Conservation (phyloP, 2,329 filamentous ascomycete species). For the Zymoseptoria passerinii region DNA sequence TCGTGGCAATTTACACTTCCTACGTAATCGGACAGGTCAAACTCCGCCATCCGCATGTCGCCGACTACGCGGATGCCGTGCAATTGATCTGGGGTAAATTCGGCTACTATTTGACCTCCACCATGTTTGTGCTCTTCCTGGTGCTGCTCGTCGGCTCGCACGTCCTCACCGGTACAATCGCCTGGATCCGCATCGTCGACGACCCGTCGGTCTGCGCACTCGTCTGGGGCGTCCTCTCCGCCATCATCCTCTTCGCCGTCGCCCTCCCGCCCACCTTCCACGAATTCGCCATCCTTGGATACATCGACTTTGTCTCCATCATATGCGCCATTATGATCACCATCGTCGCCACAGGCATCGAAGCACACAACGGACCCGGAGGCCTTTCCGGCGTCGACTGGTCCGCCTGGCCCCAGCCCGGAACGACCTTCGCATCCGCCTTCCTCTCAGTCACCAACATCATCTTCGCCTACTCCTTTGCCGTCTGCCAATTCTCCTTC, state of each 20-base stretch:
- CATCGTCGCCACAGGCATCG: constrained; percentile 29
- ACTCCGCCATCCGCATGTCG: constrained; percentile 38
- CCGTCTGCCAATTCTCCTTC: constrained; percentile 57
- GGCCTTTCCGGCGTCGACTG: constrained; percentile 28
- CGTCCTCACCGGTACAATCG: constrained; percentile 39
- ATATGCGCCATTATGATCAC: constrained; percentile 30
- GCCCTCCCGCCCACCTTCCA: constrained; percentile 31
- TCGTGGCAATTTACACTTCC: constrained; percentile 54
- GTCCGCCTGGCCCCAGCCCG: constrained; percentile 29
- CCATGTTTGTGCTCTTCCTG: constrained; percentile 38
- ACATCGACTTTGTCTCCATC: constrained; percentile 32
- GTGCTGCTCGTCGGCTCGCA: constrained; percentile 38
- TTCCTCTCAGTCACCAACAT: constrained; percentile 63
- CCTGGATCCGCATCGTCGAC: constrained; percentile 36
- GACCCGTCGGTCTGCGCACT: constrained; percentile 33
- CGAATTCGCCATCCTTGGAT: constrained; percentile 30
- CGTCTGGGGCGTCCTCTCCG: constrained; percentile 37
- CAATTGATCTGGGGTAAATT: constrained; percentile 35
- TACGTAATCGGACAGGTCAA: constrained; percentile 56
- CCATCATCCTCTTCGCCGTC: constrained; percentile 31
- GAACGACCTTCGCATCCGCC: constrained; percentile 43
- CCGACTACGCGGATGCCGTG: constrained; percentile 40
- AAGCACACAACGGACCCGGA: constrained; percentile 21
- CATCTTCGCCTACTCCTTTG: constrained; percentile 53
- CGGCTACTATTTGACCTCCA: constrained; percentile 33